Percentiles rank a stretch among this genome's conserved stretches.
These are phyloP conservation scores for Nepenthes gracilis DNA, from an alignment of 148 eudicot genomes.

Conservation along the genomic window DNA sequence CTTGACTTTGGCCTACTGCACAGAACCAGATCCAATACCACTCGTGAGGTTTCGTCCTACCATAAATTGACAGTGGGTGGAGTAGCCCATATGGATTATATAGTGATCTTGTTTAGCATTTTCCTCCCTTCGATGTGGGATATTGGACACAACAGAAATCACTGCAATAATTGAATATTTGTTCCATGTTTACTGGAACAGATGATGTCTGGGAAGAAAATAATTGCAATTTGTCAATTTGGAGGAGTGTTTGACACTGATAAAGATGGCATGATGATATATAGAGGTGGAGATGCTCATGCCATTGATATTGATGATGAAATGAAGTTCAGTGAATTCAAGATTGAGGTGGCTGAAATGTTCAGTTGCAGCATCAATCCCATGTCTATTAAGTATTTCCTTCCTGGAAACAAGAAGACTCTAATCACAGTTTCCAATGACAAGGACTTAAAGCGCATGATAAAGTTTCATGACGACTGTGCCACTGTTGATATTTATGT, in stretches of 20 bases:
- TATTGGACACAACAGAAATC: too few relatives aligned
- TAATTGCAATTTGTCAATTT: slow-evolving; percentile 79
- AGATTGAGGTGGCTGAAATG: slow-evolving; percentile 78
- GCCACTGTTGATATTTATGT: slow-evolving; percentile 62
- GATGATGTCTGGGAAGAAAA: slow-evolving; percentile 12
- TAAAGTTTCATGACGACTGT: slow-evolving; percentile 52
- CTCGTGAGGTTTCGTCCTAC: too few relatives aligned
- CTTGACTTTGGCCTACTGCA: too few relatives aligned
- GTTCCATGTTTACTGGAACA: too few relatives aligned
- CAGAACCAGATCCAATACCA: too few relatives aligned
- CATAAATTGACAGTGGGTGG: too few relatives aligned
- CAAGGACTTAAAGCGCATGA: slow-evolving; percentile 81
- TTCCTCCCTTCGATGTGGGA: too few relatives aligned
- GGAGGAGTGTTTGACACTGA: slow-evolving; percentile 65
- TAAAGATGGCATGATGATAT: slow-evolving; percentile 45
- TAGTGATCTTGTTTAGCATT: too few relatives aligned
- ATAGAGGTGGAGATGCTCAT: slow-evolving; percentile 94
- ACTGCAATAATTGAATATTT: too few relatives aligned
- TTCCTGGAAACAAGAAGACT: slow-evolving; percentile 72
- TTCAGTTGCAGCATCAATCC: slow-evolving; percentile 37
- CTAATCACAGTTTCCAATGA: slow-evolving; percentile 82
- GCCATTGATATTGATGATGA: slow-evolving; percentile 75
- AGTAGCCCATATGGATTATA: too few relatives aligned
- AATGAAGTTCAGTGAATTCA: slow-evolving; percentile 49
- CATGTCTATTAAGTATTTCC: slow-evolving; percentile 64